Evolutionary conservation across 2,329 filamentous ascomycete species (phyloP).

Genomic region (Thermoascus crustaceus): DNA sequence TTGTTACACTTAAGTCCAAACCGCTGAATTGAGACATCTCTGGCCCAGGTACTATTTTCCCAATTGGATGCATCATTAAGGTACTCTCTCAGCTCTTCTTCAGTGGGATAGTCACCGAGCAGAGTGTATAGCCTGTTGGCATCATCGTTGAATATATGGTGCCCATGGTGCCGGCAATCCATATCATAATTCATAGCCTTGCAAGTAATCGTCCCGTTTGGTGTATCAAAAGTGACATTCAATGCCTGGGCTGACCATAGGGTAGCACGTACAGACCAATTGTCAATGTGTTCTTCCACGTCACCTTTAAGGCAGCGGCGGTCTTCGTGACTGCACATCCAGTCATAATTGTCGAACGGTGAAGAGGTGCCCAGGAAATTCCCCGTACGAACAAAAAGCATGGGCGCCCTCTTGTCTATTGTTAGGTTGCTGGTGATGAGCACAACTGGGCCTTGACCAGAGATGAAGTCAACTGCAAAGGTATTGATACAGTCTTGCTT

Average conservation of each 20-base stretch:
- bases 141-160: neutral
- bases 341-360: neutral
- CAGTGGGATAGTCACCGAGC: neutral
- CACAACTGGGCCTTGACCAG: neutral
- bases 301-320: neutral
- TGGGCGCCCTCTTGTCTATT: neutral
- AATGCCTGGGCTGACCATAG: neutral
- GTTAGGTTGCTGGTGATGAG: neutral
- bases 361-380: neutral
- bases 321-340: neutral
- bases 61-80: neutral
- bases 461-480: neutral
- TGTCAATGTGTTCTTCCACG: neutral
- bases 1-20: neutral
- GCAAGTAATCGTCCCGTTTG: neutral
- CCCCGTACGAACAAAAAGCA: neutral
- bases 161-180: too few species aligned
- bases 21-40: neutral
- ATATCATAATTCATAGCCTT: too few species aligned
- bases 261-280: neutral
- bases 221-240: neutral
- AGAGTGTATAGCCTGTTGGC: neutral
- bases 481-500: neutral
- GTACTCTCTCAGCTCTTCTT: neutral
- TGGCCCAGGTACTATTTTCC: neutral